phyloP scores from a whole-genome alignment of 2,329 filamentous ascomycete genomes.

The Graphilbum sp. region DNA sequence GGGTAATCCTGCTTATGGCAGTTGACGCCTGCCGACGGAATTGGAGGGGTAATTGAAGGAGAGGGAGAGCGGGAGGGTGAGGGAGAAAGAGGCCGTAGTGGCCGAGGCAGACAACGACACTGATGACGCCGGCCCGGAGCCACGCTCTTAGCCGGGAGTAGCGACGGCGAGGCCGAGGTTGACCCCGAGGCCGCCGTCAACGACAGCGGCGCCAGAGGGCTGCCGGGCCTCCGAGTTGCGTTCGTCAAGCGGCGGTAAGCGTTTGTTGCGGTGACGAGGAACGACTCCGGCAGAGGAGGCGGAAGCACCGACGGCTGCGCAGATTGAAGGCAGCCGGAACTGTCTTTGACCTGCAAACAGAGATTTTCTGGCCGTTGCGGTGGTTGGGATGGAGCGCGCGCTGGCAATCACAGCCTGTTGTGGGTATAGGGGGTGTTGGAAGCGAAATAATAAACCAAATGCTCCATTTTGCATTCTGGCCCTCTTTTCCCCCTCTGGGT shows the following conservation, averaged over 20 bases:
- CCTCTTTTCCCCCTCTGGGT: no score
- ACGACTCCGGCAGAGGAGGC: slow-evolving; percentile 4
- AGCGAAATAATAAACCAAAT: slow-evolving; percentile 9
- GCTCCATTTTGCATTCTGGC: slow-evolving; percentile 9
- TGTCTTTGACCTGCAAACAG: slow-evolving; percentile 4
- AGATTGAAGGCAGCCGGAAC: not conserved
- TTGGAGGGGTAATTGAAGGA: no score
- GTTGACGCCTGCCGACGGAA: no score
- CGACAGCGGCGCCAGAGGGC: not conserved
- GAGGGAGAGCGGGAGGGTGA: no score
- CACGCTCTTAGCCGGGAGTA: not conserved
- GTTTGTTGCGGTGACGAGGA: slow-evolving; percentile 12
- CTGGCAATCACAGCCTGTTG: not conserved
- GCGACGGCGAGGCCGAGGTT: not conserved
- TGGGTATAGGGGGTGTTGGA: slow-evolving; percentile 5
- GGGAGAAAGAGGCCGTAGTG: not conserved
- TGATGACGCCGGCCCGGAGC: not conserved
- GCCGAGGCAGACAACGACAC: not conserved
- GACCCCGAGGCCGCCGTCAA: not conserved
- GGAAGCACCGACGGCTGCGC: not conserved
- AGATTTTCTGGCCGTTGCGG: slow-evolving; percentile 1
- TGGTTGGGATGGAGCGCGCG: slow-evolving; percentile 6
- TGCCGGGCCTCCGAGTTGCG: not conserved
- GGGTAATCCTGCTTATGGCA: not conserved
- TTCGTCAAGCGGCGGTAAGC: slow-evolving; percentile 11